Conservation (phyloP, 306 rosid genomes). For the Rosa lucieae region DNA sequence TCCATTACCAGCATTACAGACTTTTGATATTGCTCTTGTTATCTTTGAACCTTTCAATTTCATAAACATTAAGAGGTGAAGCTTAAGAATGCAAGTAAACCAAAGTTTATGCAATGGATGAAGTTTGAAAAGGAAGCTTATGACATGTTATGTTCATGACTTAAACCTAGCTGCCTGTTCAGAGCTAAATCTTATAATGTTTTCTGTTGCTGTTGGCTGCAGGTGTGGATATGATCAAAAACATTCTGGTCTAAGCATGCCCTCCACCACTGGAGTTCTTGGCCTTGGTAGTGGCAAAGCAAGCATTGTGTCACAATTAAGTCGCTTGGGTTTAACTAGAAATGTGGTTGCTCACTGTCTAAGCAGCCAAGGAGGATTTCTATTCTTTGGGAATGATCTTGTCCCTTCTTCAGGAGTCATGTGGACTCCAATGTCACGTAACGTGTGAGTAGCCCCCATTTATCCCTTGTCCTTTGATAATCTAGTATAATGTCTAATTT, state of each 20-base stretch:
- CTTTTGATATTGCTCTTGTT: background rate
- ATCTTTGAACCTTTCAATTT: background rate
- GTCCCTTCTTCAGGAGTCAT: constrained; percentile 50
- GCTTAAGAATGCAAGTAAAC: background rate
- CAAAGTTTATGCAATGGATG: background rate
- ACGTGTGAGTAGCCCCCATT: constrained; percentile 35
- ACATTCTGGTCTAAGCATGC: constrained; percentile 22
- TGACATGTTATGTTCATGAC: background rate
- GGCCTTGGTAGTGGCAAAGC: constrained; percentile 70
- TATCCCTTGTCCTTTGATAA: constrained; percentile 13
- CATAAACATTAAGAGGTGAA: background rate
- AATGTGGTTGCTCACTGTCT: constrained; percentile 75
- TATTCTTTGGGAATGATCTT: constrained; percentile 65
- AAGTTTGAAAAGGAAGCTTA: background rate
- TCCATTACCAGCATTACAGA: background rate
- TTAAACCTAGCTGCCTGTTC: background rate
- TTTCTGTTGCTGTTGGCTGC: constrained; percentile 16
- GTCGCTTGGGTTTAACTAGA: constrained; percentile 32
- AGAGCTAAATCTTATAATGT: background rate
- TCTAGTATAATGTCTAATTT: background rate
- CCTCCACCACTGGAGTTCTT: constrained; percentile 63
- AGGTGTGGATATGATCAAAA: constrained; percentile 80
- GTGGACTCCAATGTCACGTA: constrained; percentile 54
- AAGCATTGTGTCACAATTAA: constrained; percentile 58
- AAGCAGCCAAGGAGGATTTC: constrained; percentile 53